Evolutionary conservation across 352 stramenopile species (phyloP).

Genomic region (Globisporangium parvum): DNA sequence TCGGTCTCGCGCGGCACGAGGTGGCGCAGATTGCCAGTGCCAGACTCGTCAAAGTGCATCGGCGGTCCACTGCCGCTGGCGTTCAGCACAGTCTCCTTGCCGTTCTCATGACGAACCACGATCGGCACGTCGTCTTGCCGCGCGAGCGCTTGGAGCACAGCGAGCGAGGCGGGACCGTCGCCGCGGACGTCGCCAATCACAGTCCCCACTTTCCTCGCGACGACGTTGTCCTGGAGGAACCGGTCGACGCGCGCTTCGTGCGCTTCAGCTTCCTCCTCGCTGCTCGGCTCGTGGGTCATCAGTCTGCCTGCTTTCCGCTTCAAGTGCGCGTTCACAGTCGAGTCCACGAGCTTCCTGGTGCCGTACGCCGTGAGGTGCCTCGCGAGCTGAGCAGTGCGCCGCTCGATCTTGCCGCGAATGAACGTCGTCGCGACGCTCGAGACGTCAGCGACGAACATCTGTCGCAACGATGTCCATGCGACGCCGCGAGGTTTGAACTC

Average conservation of each 20-base stretch:
- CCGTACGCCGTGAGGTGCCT: neutral
- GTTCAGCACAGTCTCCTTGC: conserved; percentile 1
- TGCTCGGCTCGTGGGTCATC: neutral
- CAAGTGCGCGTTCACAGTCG: neutral
- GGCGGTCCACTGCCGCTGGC: neutral
- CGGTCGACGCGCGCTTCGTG: neutral
- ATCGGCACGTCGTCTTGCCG: neutral
- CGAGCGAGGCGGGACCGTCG: neutral
- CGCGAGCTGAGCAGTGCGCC: neutral
- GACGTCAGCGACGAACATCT: neutral
- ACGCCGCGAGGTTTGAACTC: neutral
- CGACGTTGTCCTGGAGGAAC: neutral
- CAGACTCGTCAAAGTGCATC: neutral
- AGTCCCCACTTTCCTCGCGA: neutral
- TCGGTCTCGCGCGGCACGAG: neutral
- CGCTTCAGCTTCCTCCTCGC: neutral
- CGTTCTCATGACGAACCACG: neutral
- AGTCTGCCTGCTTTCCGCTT: neutral
- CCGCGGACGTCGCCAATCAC: neutral
- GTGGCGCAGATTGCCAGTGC: neutral
- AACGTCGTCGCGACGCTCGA: neutral
- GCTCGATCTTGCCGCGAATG: neutral
- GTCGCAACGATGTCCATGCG: neutral
- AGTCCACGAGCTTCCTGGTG: neutral
- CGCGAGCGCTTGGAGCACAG: neutral